A percentile compares a stretch with the other conserved stretches of the same genome.
phyloP scores from a whole-genome alignment of 805 yeast genomes.

The Nadsonia fulvescens region DNA sequence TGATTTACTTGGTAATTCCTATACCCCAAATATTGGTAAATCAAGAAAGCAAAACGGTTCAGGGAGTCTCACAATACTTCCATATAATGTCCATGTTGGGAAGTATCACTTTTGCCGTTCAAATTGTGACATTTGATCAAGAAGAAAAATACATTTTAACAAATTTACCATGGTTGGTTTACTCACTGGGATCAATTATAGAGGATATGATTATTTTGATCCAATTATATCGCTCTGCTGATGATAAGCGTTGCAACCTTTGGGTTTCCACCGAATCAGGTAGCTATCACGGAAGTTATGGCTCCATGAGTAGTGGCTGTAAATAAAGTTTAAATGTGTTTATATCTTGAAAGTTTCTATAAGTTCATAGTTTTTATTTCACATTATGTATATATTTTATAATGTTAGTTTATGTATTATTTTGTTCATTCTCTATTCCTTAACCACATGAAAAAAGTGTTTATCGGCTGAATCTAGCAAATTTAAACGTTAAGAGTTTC shows the following conservation, averaged over 20 bases:
- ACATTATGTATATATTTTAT: too few relatives aligned
- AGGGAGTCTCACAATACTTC: slow-evolving; percentile 70
- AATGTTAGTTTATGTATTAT: too few relatives aligned
- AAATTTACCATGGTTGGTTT: slow-evolving; percentile 61
- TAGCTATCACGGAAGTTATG: too few relatives aligned
- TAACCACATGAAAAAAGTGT: too few relatives aligned
- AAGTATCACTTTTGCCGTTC: slow-evolving; percentile 56
- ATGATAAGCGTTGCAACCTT: too few relatives aligned
- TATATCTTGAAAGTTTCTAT: too few relatives aligned
- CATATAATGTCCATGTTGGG: slow-evolving; percentile 59
- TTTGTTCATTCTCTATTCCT: too few relatives aligned
- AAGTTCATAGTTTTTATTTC: too few relatives aligned
- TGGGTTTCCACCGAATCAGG: too few relatives aligned
- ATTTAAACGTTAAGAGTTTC: slow-evolving; percentile 18
- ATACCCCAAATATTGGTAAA: slow-evolving; percentile 79
- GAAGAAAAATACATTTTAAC: slow-evolving; percentile 40
- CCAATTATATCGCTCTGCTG: slow-evolving; percentile 57
- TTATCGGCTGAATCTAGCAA: too few relatives aligned
- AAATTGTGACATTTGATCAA: slow-evolving; percentile 44
- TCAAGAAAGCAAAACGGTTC: slow-evolving; percentile 55
- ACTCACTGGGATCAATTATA: slow-evolving; percentile 57
- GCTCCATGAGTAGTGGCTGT: too few relatives aligned
- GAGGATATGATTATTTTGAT: slow-evolving; percentile 49
- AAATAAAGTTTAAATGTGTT: too few relatives aligned
- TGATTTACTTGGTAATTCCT: slow-evolving; percentile 50